Evolutionary conservation across 177 flowering plant species (phyloP), one percentile per base, ranked within the genome.

Genomic region (Vitis hybrid): DNA sequence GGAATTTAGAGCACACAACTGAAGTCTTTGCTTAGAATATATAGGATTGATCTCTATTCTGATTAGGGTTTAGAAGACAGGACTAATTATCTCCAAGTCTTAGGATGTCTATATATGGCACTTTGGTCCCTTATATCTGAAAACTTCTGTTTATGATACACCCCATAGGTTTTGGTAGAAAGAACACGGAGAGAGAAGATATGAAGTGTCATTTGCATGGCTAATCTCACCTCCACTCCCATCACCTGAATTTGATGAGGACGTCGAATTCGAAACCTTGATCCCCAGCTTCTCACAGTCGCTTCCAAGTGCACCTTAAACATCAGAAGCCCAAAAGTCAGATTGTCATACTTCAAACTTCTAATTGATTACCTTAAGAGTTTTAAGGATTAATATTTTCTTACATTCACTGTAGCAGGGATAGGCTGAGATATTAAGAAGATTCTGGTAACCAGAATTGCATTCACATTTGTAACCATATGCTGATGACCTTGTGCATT

Each of bases 391-490:
- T 15, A 34, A n/a, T 11, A 6, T n/a, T 17, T 49, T 68, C 88
- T 82, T 84, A 89, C 93, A 89, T 7, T 81, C 68, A n/a, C 74
- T 78, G 75, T 74, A 84, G 79, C 93, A 87, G 6, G 93, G 93
- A 77, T 62, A 87, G 66, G 63, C 71, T 7, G 88, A 60, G 61
- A 68, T 49, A 70, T 87, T 83, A 58, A 85, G 81, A 60, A 89
- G 87, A 79, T 89, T 85, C 2, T 4, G 62, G 71, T 51, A 82
- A 23, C 89, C 91, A 1, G 80, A 4, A 0, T 79, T 69, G 86
- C 93, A 89, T 32, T 83, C 61, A 51, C 93, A 89, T 6, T 32
- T 63, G 62, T 79, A 78, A 1, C 52, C 71, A 51, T 80, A 71
- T n/a, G 78, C 70, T 11, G 57, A 9, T 3, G 73, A 77, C 60